Evolutionary conservation across 2,329 filamentous ascomycete species (phyloP).

Genomic region (Talaromyces piceae): DNA sequence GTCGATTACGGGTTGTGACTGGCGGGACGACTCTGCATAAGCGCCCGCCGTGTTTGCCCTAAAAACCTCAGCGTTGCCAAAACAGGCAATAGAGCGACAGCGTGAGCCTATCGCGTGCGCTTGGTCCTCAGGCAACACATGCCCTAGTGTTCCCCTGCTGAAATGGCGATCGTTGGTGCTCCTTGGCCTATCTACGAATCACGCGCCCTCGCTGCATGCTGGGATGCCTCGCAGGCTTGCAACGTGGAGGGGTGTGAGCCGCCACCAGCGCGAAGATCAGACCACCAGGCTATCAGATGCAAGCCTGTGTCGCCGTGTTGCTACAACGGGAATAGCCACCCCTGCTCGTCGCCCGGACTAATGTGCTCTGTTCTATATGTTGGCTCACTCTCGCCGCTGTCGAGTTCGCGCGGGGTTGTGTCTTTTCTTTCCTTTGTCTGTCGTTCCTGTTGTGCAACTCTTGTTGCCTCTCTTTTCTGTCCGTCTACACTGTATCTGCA

Average conservation of each 20-base stretch:
- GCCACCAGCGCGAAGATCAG: conserved; percentile 6
- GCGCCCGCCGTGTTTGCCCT: conserved; percentile 1
- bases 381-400: conserved; percentile 1
- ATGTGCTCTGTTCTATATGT: conserved; percentile 7
- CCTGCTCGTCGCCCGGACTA: not conserved
- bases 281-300: conserved; percentile 1
- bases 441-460: not conserved
- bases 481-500: not conserved
- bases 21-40: conserved; percentile 6
- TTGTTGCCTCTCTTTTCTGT: conserved; percentile 1
- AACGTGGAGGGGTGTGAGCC: conserved; percentile 6
- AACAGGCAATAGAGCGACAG: not conserved
- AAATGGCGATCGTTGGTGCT: conserved; percentile 1
- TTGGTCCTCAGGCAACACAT: not conserved
- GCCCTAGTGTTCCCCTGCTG: conserved; percentile 5
- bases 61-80: not conserved
- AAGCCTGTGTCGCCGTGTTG: not conserved
- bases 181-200: conserved; percentile 6
- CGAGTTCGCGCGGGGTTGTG: conserved; percentile 3
- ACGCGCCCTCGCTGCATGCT: not conserved
- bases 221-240: not conserved
- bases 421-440: conserved; percentile 3
- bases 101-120: conserved; percentile 6
- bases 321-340: not conserved
- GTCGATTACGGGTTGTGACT: conserved; percentile 2